A percentile compares a stretch with the other conserved stretches of the same genome.
Evolutionary conservation across 345 rosid genomes (phyloP).

Genomic region (Salix suchowensis): DNA sequence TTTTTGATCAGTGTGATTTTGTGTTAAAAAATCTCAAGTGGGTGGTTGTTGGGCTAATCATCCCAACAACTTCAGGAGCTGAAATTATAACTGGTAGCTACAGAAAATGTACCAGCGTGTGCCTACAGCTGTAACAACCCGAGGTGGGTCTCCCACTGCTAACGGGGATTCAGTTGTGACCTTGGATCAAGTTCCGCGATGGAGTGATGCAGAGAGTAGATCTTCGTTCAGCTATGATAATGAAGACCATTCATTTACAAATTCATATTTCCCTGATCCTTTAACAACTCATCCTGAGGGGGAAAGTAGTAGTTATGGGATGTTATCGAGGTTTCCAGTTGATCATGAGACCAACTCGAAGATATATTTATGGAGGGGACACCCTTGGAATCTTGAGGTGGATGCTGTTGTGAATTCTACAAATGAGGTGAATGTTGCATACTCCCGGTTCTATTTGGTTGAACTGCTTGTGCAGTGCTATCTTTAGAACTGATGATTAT

Average conservation of each 20-base stretch:
- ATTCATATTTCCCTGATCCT: constrained; percentile 66
- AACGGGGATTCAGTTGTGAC: constrained; percentile 66
- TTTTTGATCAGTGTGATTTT: background rate
- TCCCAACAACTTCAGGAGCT: background rate
- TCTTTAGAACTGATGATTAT: background rate
- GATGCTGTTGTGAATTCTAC: constrained; percentile 98
- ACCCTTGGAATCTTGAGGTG: constrained; percentile 96
- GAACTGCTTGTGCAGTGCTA: background rate
- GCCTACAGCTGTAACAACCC: constrained; percentile 41
- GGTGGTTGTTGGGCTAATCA: background rate
- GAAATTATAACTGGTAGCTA: constrained; percentile 21
- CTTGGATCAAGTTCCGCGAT: constrained; percentile 82
- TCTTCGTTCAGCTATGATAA: constrained; percentile 45
- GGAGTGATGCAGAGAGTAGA: constrained; percentile 81
- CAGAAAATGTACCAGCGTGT: constrained; percentile 59
- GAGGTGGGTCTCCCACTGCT: constrained; percentile 28
- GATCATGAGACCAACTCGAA: constrained; percentile 77
- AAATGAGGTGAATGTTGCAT: constrained; percentile 61
- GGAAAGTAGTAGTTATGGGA: constrained; percentile 49
- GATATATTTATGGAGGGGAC: constrained; percentile 90
- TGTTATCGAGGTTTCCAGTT: constrained; percentile 75
- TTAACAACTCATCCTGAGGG: constrained; percentile 49
- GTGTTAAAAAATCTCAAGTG: background rate
- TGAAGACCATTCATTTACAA: constrained; percentile 57
- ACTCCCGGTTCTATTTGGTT: background rate